Percentiles rank a stretch among this genome's conserved stretches.
Conservation (phyloP, 2,329 filamentous ascomycete genomes). For the Penicillium sp. region DNA sequence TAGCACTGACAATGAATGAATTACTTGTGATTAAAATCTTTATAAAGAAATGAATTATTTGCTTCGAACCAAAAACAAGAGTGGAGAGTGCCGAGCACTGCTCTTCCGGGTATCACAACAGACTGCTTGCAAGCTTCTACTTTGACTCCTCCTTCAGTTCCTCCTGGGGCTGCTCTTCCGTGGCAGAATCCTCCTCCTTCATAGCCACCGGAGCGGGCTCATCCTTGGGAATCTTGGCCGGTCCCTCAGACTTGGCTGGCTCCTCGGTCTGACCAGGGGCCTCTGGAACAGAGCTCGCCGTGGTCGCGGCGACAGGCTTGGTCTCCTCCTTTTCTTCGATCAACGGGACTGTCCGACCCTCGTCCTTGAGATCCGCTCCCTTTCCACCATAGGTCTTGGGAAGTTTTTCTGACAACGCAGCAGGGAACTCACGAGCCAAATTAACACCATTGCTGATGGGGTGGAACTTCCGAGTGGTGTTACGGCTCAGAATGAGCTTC, state of each 20-base stretch:
- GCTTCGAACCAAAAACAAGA: slow-evolving; percentile 12
- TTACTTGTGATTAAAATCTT: not conserved
- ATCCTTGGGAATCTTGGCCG: slow-evolving; percentile 4
- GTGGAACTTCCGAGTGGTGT: slow-evolving; percentile 76
- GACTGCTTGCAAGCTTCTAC: slow-evolving; percentile 16
- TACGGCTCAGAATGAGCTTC: slow-evolving; percentile 70
- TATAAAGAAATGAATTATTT: not conserved
- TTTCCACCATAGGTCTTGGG: slow-evolving; percentile 79
- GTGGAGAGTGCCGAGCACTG: slow-evolving; percentile 13
- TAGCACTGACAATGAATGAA: not conserved
- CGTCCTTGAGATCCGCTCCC: slow-evolving; percentile 51
- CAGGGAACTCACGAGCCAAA: slow-evolving; percentile 60
- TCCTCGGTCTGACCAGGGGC: slow-evolving; percentile 13
- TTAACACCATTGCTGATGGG: slow-evolving; percentile 71
- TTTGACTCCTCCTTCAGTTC: slow-evolving; percentile 7
- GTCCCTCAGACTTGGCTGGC: slow-evolving; percentile 9
- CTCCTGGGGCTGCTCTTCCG: slow-evolving; percentile 16
- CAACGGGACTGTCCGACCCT: slow-evolving; percentile 31
- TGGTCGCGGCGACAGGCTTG: slow-evolving; percentile 12
- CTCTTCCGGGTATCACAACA: slow-evolving; percentile 27
- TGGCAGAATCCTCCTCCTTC: slow-evolving; percentile 16
- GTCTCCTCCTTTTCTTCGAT: slow-evolving; percentile 16
- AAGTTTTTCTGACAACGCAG: slow-evolving; percentile 59
- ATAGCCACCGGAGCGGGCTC: slow-evolving; percentile 14
- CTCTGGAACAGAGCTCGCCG: slow-evolving; percentile 1